Percentiles rank a stretch among this genome's conserved stretches.
phyloP scores from a whole-genome alignment of 495 filamentous ascomycete genomes.

The Aspergillus egyptiacus region DNA sequence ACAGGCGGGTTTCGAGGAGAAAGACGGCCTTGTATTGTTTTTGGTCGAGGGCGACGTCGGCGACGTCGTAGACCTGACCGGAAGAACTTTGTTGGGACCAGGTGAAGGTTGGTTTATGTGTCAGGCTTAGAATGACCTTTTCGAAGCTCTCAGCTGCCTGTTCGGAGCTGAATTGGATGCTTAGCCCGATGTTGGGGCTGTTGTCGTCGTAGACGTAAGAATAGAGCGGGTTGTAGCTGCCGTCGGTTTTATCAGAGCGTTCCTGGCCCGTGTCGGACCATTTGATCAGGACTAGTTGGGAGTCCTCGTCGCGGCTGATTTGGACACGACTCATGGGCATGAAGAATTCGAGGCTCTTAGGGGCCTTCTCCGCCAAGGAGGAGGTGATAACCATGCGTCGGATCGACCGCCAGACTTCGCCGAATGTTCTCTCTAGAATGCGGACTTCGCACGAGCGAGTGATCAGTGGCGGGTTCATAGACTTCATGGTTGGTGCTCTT shows the following conservation, averaged over 20 bases:
- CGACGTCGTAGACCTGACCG: slow-evolving; percentile 28
- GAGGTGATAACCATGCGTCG: slow-evolving; percentile 39
- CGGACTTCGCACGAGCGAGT: slow-evolving; percentile 36
- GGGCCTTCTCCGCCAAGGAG: slow-evolving; percentile 30
- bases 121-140: slow-evolving; percentile 23
- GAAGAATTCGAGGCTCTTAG: slow-evolving; percentile 33
- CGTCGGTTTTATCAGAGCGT: slow-evolving; percentile 27
- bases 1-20: slow-evolving; percentile 20
- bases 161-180: slow-evolving; percentile 25
- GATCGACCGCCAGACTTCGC: slow-evolving; percentile 35
- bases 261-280: slow-evolving; percentile 42
- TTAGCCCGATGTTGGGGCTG: slow-evolving; percentile 30
- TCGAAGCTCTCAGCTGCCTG: slow-evolving; percentile 31
- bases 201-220: slow-evolving; percentile 35
- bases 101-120: slow-evolving; percentile 20
- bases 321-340: slow-evolving; percentile 36
- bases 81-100: slow-evolving; percentile 26
- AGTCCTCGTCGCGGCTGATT: slow-evolving; percentile 24
- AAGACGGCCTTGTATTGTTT: slow-evolving; percentile 35
- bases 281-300: slow-evolving; percentile 29
- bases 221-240: slow-evolving; percentile 30
- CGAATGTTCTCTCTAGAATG: slow-evolving; percentile 33
- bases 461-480: slow-evolving; percentile 27
- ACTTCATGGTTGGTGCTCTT: slow-evolving; percentile 29
- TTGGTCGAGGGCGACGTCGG: slow-evolving; percentile 28